Conservation (phyloP, 768 basidiomycete species). For the Rhizopogon rudus region DNA sequence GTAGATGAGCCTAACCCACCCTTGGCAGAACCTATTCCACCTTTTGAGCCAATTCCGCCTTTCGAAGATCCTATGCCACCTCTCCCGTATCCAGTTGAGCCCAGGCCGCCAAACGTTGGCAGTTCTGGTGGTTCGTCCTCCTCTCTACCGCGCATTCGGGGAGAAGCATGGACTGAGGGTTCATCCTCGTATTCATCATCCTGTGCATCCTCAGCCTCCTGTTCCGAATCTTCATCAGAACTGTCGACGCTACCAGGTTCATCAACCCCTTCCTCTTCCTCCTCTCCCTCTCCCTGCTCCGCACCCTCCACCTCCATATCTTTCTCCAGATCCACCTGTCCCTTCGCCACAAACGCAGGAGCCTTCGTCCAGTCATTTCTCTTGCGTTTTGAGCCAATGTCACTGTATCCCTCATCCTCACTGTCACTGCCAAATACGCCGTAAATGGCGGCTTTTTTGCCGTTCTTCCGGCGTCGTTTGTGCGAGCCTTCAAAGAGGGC, state of each 20-base stretch:
- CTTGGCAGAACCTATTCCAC: conserved; percentile 28
- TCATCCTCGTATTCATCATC: conserved; percentile 40
- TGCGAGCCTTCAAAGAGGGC: conserved; percentile 76
- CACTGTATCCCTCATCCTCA: conserved; percentile 48
- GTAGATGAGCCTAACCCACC: conserved; percentile 22
- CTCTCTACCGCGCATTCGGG: conserved; percentile 36
- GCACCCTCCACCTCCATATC: conserved; percentile 36
- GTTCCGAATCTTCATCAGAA: conserved; percentile 19
- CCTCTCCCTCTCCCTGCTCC: conserved; percentile 32
- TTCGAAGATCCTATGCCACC: conserved; percentile 29
- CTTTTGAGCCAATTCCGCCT: conserved; percentile 13
- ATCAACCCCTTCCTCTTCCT: conserved; percentile 24
- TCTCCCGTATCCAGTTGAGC: conserved; percentile 16
- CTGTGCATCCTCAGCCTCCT: conserved; percentile 27
- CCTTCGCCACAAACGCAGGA: conserved; percentile 67
- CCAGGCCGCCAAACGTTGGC: conserved; percentile 45
- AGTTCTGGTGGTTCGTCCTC: conserved; percentile 29
- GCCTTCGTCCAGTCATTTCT: conserved; percentile 70
- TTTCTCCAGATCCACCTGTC: conserved; percentile 36
- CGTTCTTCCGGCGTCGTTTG: conserved; percentile 62
- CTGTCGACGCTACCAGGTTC: conserved; percentile 19
- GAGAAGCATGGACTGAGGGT: conserved; percentile 51
- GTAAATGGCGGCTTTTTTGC: conserved; percentile 71
- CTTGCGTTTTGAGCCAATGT: conserved; percentile 28
- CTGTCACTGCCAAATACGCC: conserved; percentile 72